Evolutionary conservation across 2,329 filamentous ascomycete species (phyloP), one percentile per base, ranked within the genome.

Genomic region (Samsoniella hepiali): DNA sequence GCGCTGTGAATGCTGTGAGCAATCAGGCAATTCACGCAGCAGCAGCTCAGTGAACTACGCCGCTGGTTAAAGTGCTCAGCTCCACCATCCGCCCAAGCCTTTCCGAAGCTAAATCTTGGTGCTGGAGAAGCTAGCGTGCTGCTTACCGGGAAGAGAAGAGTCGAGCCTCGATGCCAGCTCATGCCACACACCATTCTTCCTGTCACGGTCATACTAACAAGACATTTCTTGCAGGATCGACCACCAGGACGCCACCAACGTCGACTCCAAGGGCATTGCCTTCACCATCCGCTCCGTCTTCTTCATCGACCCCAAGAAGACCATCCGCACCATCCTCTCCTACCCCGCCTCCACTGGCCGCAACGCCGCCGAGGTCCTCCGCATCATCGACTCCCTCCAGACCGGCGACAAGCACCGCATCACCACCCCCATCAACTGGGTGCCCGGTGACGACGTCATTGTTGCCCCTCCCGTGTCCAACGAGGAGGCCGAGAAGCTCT

Each of bases 251-350:
- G 85, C 88, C 71, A 90, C 88, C 80, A 93, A 93, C 79, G 88
- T 93, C 64, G 90, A 93, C 76, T 77, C 84, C 72, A 91, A 91
- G 84, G 89, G 89, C 70, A 90, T 94, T 70, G 92, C 93, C 63
- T 94, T 96, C 80, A 97, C 93, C 71, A 96, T 97, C 80, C 91
- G 93, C 72, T 92, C 90, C 70, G 93, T 97, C 74, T 97, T 96
- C 84, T 84, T 97, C 80, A 95, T 97, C 77, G 93, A 97, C 82
- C 93, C 93, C 68, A 87, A 86, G 78, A 97, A 96, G 88, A 94
- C 89, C 77, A 95, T 97, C 79, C 89, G 93, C 71, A 87, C 93
- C 75, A 96, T 92, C 76, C 90, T 97, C 81, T 88, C 91, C 74
- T 97, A 97, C 83, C 93, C 93, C 50, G 93, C 93, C 66, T 93